phyloP scores from a whole-genome alignment of 768 basidiomycete genomes.

The Favolaschia claudopus region DNA sequence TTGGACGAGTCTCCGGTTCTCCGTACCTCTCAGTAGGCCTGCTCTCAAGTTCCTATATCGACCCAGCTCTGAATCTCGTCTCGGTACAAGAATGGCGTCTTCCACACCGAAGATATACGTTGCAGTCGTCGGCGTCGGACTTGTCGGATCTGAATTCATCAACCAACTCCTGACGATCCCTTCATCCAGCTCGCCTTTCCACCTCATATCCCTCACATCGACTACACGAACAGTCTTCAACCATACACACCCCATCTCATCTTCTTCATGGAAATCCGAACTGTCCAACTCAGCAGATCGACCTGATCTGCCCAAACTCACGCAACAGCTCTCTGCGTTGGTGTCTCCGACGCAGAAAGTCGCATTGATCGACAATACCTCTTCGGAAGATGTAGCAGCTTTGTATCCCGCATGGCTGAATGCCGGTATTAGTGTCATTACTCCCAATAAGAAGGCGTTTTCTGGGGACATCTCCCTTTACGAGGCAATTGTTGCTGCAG shows the following conservation, averaged over 20 bases:
- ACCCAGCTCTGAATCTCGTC: neutral
- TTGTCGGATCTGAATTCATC: conserved; percentile 91
- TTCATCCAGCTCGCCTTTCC: conserved; percentile 60
- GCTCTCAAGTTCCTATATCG: no score
- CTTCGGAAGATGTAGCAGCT: conserved; percentile 80
- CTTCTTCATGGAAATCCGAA: conserved; percentile 52
- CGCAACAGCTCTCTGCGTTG: conserved; percentile 51
- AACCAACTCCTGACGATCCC: conserved; percentile 78
- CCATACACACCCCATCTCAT: conserved; percentile 51
- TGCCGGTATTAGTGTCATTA: conserved; percentile 86
- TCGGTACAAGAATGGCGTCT: conserved; percentile 6
- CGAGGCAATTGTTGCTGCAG: conserved; percentile 68
- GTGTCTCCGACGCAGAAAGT: conserved; percentile 56
- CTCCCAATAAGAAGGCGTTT: conserved; percentile 98
- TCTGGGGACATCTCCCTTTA: conserved; percentile 77
- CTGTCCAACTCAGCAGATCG: conserved; percentile 56
- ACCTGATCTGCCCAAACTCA: conserved; percentile 49
- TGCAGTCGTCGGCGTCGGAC: conserved; percentile 89
- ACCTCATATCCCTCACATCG: conserved; percentile 72
- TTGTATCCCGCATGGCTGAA: conserved; percentile 83
- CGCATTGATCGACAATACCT: conserved; percentile 92
- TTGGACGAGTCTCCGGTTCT: no score
- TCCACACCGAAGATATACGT: conserved; percentile 50
- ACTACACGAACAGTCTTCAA: conserved; percentile 68
- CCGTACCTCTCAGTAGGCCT: no score